phyloP scores from a whole-genome alignment of 805 yeast species.

The Kodamaea lidongshanica region DNA sequence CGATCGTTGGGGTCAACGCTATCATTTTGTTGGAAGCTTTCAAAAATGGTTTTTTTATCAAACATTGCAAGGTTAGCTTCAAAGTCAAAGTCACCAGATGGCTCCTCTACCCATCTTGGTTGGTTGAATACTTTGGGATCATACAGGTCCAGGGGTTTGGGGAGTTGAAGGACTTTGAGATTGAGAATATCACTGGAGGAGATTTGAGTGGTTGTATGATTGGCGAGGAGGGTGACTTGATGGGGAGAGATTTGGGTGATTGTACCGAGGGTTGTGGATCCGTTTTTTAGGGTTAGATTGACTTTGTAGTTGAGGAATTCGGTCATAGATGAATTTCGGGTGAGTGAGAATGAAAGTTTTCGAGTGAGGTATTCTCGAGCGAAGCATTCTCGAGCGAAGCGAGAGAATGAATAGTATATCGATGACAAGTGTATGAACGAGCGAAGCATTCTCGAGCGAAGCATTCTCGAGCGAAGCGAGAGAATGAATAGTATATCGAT shows the following conservation, averaged over 20 bases:
- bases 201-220: conserved; percentile 15
- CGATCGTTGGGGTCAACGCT: conserved; percentile 53
- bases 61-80: conserved; percentile 74
- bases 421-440: too few relatives aligned
- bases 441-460: too few relatives aligned
- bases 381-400: too few relatives aligned
- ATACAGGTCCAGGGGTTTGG: conserved; percentile 3
- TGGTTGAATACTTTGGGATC: conserved; percentile 18
- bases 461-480: too few relatives aligned
- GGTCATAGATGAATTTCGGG: conserved; percentile 28
- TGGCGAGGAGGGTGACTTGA: conserved; percentile 21
- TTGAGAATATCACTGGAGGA: conserved; percentile 42
- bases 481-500: too few relatives aligned
- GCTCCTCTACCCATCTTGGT: conserved; percentile 42
- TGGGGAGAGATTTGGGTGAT: conserved; percentile 28
- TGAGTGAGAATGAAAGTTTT: too few relatives aligned
- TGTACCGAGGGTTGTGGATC: conserved; percentile 28
- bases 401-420: too few relatives aligned
- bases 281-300: conserved; percentile 33
- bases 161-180: conserved; percentile 52
- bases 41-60: conserved; percentile 74
- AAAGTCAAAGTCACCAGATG: conserved; percentile 73
- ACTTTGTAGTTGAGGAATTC: conserved; percentile 40
- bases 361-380: too few relatives aligned
- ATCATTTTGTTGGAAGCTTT: conserved; percentile 65